Percentiles rank a stretch among this genome's conserved stretches.
Conservation (phyloP, 2,329 filamentous ascomycete species). For the Gremmenia infestans region DNA sequence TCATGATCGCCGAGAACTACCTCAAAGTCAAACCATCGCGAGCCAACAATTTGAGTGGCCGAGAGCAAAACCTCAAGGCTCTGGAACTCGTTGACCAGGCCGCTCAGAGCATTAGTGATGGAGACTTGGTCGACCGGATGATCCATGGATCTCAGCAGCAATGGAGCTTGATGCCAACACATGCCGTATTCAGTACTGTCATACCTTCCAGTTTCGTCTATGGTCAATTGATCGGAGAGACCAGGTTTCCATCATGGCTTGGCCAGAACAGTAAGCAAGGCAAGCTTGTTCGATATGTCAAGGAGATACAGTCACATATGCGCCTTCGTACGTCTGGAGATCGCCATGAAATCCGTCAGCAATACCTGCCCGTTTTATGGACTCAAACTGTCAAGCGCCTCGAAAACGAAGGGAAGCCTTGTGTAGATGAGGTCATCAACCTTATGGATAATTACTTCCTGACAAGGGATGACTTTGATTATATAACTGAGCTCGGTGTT, state of each 20-base stretch:
- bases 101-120: constrained; percentile 94
- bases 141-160: constrained; percentile 98
- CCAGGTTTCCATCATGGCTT: constrained; percentile 84
- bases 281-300: constrained; percentile 73
- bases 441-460: constrained; percentile 97
- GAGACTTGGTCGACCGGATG: constrained; percentile 94
- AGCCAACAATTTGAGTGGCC: constrained; percentile 43
- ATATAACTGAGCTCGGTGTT: constrained; percentile 84
- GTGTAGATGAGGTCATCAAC: constrained; percentile 77
- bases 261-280: constrained; percentile 88
- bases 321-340: constrained; percentile 85
- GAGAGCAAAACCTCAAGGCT: constrained; percentile 71
- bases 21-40: constrained; percentile 72
- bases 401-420: constrained; percentile 73
- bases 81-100: constrained; percentile 83
- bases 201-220: constrained; percentile 82
- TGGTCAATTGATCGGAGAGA: constrained; percentile 66
- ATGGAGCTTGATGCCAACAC: constrained; percentile 96
- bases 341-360: constrained; percentile 87
- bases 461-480: constrained; percentile 91
- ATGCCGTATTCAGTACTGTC: constrained; percentile 93
- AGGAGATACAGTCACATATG: constrained; percentile 97
- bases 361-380: constrained; percentile 89
- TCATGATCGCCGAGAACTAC: constrained; percentile 99
- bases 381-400: constrained; percentile 70